Conservation (phyloP, 106 monocot species). For the Gastrodia elata region DNA sequence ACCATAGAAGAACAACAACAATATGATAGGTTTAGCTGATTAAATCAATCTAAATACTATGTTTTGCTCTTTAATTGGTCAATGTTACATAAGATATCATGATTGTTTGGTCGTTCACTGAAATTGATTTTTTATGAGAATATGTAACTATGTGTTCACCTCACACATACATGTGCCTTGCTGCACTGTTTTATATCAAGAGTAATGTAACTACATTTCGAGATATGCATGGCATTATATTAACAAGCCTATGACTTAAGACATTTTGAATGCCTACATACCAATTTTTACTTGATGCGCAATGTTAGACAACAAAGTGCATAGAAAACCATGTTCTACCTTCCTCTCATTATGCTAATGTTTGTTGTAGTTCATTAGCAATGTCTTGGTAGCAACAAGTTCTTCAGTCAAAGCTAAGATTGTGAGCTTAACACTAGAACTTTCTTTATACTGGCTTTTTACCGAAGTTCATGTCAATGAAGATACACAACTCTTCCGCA, state of each 20-base stretch:
- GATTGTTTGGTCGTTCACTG: neutral
- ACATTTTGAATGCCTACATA: neutral
- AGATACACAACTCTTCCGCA: neutral
- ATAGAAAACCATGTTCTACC: neutral
- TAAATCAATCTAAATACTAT: neutral
- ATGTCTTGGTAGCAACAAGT: neutral
- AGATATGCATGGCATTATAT: neutral
- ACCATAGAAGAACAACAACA: neutral
- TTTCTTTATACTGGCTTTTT: neutral
- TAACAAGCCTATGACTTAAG: neutral
- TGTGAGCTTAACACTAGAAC: neutral
- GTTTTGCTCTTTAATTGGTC: neutral
- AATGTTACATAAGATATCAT: neutral
- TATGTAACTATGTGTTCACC: no score
- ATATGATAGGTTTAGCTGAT: neutral
- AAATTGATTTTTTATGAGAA: neutral
- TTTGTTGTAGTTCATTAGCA: neutral
- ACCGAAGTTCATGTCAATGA: neutral
- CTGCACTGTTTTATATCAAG: no score
- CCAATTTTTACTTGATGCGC: neutral
- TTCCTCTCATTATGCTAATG: neutral
- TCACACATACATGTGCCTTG: no score
- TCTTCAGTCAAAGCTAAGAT: neutral
- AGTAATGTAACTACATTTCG: neutral
- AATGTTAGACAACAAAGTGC: neutral